Percentiles rank a stretch among this genome's conserved stretches.
phyloP scores from a whole-genome alignment of 108 stramenopile species.

The Nitzschia inconspicua region DNA sequence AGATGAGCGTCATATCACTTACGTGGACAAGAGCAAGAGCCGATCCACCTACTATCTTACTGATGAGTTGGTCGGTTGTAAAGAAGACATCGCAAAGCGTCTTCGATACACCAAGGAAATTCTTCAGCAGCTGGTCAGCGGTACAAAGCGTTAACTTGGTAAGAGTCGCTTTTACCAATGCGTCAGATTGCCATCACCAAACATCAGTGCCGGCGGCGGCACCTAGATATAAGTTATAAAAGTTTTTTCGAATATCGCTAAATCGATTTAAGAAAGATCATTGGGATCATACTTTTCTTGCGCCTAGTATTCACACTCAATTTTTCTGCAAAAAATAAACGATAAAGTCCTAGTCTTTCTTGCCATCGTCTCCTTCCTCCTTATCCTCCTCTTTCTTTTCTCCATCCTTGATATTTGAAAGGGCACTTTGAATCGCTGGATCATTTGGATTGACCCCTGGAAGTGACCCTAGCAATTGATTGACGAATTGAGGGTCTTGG shows the following conservation, averaged over 20 bases:
- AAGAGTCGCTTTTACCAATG: neutral
- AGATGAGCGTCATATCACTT: slow-evolving; percentile 80
- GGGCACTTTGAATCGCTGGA: slow-evolving; percentile 84
- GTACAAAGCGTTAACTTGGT: slow-evolving; percentile 37
- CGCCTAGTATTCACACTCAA: too few species aligned
- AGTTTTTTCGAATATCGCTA: too few species aligned
- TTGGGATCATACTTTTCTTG: too few species aligned
- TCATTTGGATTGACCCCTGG: slow-evolving; percentile 92
- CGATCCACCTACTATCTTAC: slow-evolving; percentile 65
- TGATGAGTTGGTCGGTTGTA: slow-evolving; percentile 63
- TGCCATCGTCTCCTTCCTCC: slow-evolving; percentile 12
- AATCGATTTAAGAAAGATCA: too few species aligned
- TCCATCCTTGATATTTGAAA: slow-evolving; percentile 49
- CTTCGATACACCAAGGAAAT: slow-evolving; percentile 94
- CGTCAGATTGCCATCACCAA: too few species aligned
- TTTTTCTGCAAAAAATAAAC: too few species aligned
- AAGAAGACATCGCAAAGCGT: slow-evolving; percentile 81
- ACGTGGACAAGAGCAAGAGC: slow-evolving; percentile 83
- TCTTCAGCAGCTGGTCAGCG: slow-evolving; percentile 74
- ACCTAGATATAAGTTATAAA: too few species aligned
- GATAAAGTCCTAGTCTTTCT: slow-evolving; percentile 14
- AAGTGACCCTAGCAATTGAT: slow-evolving; percentile 73
- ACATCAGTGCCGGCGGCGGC: too few species aligned
- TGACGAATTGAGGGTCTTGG: slow-evolving; percentile 66
- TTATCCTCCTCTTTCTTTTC: slow-evolving; percentile 27